A percentile compares a stretch with the other conserved stretches of the same genome.
These are phyloP conservation scores for Aspergillus ochraceoroseus DNA, from an alignment of 2,329 filamentous ascomycete genomes.

Conservation along the genomic window DNA sequence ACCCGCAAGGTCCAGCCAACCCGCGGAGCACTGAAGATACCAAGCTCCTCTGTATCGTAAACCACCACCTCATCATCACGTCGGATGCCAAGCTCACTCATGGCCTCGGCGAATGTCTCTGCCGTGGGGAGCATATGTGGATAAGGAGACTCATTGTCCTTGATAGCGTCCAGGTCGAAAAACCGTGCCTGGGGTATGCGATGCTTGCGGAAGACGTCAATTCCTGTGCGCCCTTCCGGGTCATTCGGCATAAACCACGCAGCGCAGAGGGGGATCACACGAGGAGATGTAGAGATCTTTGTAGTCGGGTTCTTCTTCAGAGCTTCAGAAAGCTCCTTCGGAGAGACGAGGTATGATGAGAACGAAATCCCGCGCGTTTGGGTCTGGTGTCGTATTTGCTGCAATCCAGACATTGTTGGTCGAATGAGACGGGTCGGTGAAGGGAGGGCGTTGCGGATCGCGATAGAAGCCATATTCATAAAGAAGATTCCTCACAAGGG, in stretches of 20 bases:
- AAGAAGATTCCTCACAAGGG: constrained; percentile 5
- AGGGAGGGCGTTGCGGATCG: constrained; percentile 30
- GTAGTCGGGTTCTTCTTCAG: constrained; percentile 76
- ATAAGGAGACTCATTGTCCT: constrained; percentile 81
- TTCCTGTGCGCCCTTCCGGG: constrained; percentile 64
- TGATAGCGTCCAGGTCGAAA: constrained; percentile 91
- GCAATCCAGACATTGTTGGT: constrained; percentile 27
- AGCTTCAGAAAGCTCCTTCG: constrained; percentile 73
- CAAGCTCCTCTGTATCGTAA: constrained; percentile 85
- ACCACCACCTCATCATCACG: constrained; percentile 87
- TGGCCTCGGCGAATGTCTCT: constrained; percentile 75
- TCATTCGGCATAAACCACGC: constrained; percentile 97
- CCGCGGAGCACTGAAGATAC: constrained; percentile 88
- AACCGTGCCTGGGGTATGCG: constrained; percentile 88
- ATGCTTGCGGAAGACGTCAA: constrained; percentile 71
- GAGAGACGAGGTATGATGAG: constrained; percentile 79
- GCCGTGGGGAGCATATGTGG: constrained; percentile 92
- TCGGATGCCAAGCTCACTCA: constrained; percentile 82
- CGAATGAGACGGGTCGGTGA: constrained; percentile 25
- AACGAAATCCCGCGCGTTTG: constrained; percentile 52
- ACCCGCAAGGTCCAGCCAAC: constrained; percentile 89
- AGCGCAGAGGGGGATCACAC: constrained; percentile 83
- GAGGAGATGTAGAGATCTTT: constrained; percentile 72
- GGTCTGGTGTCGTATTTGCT: constrained; percentile 29
- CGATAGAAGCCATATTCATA: constrained; percentile 34